phyloP scores from a whole-genome alignment of 169 alveolate species.

The Plasmodium falciparum region DNA sequence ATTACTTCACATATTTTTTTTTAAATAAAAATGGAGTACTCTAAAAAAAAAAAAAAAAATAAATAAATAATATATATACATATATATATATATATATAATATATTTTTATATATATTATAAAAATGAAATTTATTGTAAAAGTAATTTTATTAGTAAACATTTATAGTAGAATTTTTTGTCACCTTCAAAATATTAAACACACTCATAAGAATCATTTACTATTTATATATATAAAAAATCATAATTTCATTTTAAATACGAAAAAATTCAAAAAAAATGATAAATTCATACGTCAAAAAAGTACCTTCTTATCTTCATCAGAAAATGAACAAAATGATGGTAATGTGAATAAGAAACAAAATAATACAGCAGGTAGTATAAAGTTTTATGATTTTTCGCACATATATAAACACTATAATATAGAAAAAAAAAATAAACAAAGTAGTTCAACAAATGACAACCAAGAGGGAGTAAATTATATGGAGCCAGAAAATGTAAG shows the following conservation, averaged over 20 bases:
- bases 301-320: slow-evolving; percentile 27
- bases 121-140: slow-evolving; percentile 44
- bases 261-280: slow-evolving; percentile 14
- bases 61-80: too few relatives aligned
- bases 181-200: slow-evolving; percentile 9
- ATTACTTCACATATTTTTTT: too few relatives aligned
- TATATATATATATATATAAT: too few relatives aligned
- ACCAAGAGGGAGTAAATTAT: background rate
- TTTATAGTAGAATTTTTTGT: slow-evolving; percentile 21
- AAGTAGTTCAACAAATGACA: background rate
- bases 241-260: background rate
- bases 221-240: slow-evolving; percentile 19
- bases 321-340: slow-evolving; percentile 3
- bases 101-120: background rate
- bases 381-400: slow-evolving; percentile 54
- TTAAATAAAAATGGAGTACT: too few relatives aligned
- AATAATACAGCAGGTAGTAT: slow-evolving; percentile 32
- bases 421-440: slow-evolving; percentile 4
- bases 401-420: slow-evolving; percentile 47
- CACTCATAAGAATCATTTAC: slow-evolving; percentile 7
- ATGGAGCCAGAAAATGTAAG: slow-evolving; percentile 4
- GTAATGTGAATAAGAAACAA: background rate
- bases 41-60: too few relatives aligned
- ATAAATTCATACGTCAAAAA: slow-evolving; percentile 17
- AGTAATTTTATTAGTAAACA: slow-evolving; percentile 29